Base-by-base conservation (phyloP, 2,329 filamentous ascomycete genomes). In the Fusarium graminum region DNA sequence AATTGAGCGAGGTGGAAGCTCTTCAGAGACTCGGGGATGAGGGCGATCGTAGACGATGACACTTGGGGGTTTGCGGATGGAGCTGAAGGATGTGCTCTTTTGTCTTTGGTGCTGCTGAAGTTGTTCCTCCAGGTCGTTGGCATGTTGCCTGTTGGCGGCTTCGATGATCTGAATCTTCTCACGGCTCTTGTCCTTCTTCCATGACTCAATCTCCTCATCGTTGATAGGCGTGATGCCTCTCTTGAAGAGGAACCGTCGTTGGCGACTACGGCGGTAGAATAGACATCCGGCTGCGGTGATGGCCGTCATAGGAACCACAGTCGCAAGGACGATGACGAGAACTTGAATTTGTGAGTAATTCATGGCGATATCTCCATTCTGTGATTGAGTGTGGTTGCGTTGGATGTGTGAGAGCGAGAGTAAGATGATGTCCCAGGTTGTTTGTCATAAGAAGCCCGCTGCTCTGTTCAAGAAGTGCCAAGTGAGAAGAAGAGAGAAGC, bases 141-240 rank as follows among this genome's bases (percentile, higher is more conserved):
- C 39, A 39, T 51, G 42, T 25, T 51, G 42, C 22, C 25, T 50
- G 44, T 63, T 63, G 25, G 51, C 26, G 28, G 57, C 58, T 51
- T 71, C 66, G 30, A 65, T 60, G 38, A 71, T 59, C n/a, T 52
- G 77, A 13, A 70, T 67, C 72, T 79, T 76, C 67, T 78, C 73
- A 39, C 72, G 67, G 46, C 47, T 49, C 50, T 72, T 74, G 52
- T 77, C 78, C 28, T 78, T 76, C 71, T 86, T 88, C 88, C 88
- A 90, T 6, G 85, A 87, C 67, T 86, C 85, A 59, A 90, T 90
- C 73, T 90, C 88, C 60, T 89, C 86, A 68, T 90, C 88, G 63
- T 85, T 82, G 59, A 90, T 88, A 13, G 88, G 87, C 0, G 86
- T 86, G 42, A 86, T 85, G 45, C 85, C 86, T 49, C 87, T 79